Evolutionary conservation across 768 basidiomycete genomes (phyloP).

Genomic region (Clitopilus passeckerianus): DNA sequence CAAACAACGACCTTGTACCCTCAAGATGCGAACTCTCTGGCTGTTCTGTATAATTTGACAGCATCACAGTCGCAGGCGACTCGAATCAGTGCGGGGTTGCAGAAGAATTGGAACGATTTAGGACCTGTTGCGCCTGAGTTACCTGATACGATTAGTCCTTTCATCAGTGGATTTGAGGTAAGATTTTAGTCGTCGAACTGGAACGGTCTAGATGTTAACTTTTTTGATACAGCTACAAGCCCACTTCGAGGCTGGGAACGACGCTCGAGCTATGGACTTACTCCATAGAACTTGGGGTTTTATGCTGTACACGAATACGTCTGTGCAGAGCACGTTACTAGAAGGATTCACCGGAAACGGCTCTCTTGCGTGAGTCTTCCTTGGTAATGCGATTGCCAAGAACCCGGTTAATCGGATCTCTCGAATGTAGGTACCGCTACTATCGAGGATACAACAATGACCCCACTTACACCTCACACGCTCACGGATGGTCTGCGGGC

Average conservation of each 20-base stretch:
- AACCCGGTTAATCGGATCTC: not conserved
- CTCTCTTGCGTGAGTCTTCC: constrained; percentile 36
- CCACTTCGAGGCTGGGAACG: constrained; percentile 50
- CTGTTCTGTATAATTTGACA: constrained; percentile 49
- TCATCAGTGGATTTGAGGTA: constrained; percentile 55
- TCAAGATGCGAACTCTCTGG: constrained; percentile 56
- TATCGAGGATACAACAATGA: constrained; percentile 54
- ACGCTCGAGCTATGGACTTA: constrained; percentile 46
- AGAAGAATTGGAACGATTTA: constrained; percentile 46
- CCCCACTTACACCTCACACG: constrained; percentile 53
- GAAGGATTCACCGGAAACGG: constrained; percentile 59
- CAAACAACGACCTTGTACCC: constrained; percentile 45
- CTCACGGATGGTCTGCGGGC: constrained; percentile 57
- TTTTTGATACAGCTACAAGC: constrained; percentile 40
- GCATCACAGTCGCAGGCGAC: constrained; percentile 28
- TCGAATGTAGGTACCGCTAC: constrained; percentile 38
- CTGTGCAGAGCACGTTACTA: constrained; percentile 51
- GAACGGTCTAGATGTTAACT: not conserved
- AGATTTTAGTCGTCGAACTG: constrained; percentile 3
- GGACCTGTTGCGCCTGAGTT: constrained; percentile 53
- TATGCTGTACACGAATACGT: constrained; percentile 50
- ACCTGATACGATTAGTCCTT: constrained; percentile 55
- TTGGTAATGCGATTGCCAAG: not conserved
- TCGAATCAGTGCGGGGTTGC: constrained; percentile 41
- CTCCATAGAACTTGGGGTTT: constrained; percentile 55